Evolutionary conservation across 192 early-diverging fungal species (phyloP).

Genomic region (Entomortierella lignicola): DNA sequence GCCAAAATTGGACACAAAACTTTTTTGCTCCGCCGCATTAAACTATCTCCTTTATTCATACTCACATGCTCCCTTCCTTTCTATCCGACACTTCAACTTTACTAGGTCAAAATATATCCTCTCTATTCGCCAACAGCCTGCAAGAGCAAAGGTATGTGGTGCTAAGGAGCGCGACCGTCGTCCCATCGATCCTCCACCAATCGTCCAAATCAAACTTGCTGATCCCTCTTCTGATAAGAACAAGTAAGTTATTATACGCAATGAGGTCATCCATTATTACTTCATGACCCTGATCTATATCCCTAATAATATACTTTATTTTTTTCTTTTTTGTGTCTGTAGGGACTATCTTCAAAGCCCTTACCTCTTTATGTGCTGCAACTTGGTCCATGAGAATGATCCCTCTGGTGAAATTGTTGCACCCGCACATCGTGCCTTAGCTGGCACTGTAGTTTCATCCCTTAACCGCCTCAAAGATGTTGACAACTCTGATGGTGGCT

Average conservation of each 20-base stretch:
- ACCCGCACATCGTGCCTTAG: conserved; percentile 79
- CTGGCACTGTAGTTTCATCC: conserved; percentile 92
- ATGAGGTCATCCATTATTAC: background rate
- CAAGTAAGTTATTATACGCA: conserved; percentile 19
- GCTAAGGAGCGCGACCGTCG: conserved; percentile 90
- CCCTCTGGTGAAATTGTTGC: conserved; percentile 75
- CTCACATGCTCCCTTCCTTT: no score
- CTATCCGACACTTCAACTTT: background rate
- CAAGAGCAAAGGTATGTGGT: conserved; percentile 89
- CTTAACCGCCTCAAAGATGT: conserved; percentile 87
- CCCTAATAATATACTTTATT: background rate
- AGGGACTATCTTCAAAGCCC: conserved; percentile 74
- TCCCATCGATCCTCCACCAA: conserved; percentile 83
- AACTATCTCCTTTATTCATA: no score
- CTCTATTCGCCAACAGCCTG: conserved; percentile 84
- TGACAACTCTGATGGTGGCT: conserved; percentile 86
- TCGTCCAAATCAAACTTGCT: conserved; percentile 65
- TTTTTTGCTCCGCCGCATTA: background rate
- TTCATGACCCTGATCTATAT: background rate
- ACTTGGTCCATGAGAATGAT: conserved; percentile 76
- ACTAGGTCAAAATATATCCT: conserved; percentile 60
- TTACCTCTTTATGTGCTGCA: conserved; percentile 96
- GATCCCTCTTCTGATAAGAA: conserved; percentile 37
- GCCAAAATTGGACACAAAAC: background rate
- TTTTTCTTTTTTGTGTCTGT: background rate